Evolutionary conservation across 345 rosid species (phyloP), one percentile per base, ranked within the genome.

Genomic region (Pseudoturritis turrita): DNA sequence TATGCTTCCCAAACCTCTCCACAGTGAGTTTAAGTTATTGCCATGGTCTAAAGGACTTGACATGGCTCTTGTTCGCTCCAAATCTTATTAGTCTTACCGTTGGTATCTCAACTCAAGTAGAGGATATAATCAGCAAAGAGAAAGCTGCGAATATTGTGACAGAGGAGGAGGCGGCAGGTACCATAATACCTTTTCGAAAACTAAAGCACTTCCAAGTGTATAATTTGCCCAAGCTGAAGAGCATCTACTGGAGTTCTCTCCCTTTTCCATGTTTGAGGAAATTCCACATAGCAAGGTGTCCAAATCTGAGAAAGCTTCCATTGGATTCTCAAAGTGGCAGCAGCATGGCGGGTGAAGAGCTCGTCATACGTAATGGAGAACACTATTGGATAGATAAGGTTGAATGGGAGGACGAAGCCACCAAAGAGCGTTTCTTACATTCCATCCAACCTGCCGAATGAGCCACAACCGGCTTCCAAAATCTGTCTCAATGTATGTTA

Each of bases 51-150:
- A 69, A 45, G 58, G 79, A 75, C 28, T 52, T 69, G 64, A 68
- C 75, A 4, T 75, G 79, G 79, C 46, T 75, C 0, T 8, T 75
- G 68, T 54, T 41, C 10, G 70, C 79, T 17, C 70, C 65, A 2
- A 75, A 69, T 56, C 70, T 75, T 10, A 51, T 53, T 15, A 14
- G 40, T 44, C 47, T 68, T 3, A 6, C 2, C 10, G 23, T 12
- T 10, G 13, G 35, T 18, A 6, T 7, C 19, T 59, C 50, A 22
- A 15, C 15, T 12, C 43, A 67, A 29, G 18, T 66, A 15, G 46
- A 74, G 19, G 73, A 67, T 7, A 49, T 74, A 10, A 74, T 74
- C 58, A 74, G 67, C 45, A 29, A 41, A 49, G 59, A 65, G 29
- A 26, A 19, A 23, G 57, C 66, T 36, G 3, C 5, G 2, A 29